Base-by-base conservation (phyloP, 805 yeast genomes). In the Metschnikowia baotianmanensis region DNA sequence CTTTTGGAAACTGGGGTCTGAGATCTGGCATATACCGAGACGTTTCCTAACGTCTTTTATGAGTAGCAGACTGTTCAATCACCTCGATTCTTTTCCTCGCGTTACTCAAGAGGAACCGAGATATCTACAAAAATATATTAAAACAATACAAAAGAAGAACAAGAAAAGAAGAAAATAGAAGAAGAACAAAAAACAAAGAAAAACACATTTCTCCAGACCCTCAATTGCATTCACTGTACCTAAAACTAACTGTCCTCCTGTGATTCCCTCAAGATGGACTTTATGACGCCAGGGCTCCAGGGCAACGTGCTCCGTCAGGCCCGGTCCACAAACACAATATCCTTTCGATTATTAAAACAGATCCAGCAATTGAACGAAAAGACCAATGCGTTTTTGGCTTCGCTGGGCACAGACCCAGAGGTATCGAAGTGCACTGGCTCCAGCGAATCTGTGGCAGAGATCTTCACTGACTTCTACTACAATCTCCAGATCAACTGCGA, bases 281-380 rank as follows among this genome's bases (percentile, higher is more conserved):
- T 57, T 31, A 23, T 57, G 21, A 56, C 22, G 33, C 58, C 44
- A 20, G 55, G 55, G 42, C 44, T 46, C 26, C 43, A 41, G 38
- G 43, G 25, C 34, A 52, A 21, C 35, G 48, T 37, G 38, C 51
- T 42, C 31, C 49, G 15, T 22, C 49, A 51, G 38, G 50, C 58
- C 45, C 59, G 61, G 39, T 51, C 51, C 40, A 59, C 62, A 40
- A 69, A 67, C 43, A 53, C 63, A 4, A 61, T 63, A 13, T 55
- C 69, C 10, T 40, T 58, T 13, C 47, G 50, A 17, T 40, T 66
- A 19, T 45, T 55, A 27, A 45, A 49, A 18, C 50, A 56, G 30
- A 52, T 63, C 34, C 40, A 43, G 23, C 40, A 46, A 6, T 50
- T 62, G 40, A 57, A 61, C 40, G 45, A 35, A 6, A 23, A 34